Evolutionary conservation across 208 protist genomes (phyloP).

Genomic region (Trichomonas vaginalis): DNA sequence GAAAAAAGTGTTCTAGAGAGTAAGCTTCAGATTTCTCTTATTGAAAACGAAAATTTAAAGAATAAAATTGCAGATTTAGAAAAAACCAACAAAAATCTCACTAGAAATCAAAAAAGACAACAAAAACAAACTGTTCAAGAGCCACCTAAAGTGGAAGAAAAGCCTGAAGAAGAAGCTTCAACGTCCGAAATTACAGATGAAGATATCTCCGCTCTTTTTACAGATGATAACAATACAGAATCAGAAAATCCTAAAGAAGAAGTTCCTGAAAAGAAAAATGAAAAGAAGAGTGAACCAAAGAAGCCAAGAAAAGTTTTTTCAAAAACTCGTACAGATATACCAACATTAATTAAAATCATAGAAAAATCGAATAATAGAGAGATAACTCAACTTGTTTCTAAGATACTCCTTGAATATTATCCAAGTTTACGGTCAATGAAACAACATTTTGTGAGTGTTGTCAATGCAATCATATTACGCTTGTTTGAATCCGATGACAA

Average conservation of each 20-base stretch:
- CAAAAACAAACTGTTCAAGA: background rate
- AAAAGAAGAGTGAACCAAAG: background rate
- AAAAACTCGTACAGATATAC: background rate
- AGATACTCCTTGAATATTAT: background rate
- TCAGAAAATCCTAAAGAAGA: background rate
- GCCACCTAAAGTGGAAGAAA: background rate
- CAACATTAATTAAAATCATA: background rate
- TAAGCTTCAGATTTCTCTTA: background rate
- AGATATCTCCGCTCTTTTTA: background rate
- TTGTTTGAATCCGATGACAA: background rate
- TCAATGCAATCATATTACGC: background rate
- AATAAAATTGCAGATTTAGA: background rate
- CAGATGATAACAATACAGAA: background rate
- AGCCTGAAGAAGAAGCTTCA: background rate
- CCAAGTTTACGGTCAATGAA: background rate
- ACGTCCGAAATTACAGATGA: background rate
- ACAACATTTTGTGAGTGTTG: background rate
- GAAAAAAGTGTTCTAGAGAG: background rate
- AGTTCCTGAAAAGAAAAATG: background rate
- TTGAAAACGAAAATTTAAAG: background rate
- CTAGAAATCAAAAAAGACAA: background rate
- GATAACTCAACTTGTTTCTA: background rate
- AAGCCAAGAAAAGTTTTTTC: background rate
- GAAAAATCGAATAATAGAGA: background rate
- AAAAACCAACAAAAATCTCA: background rate